These are phyloP conservation scores for Phytophthora pini DNA, from an alignment of 352 stramenopile species.

Conservation along the genomic window DNA sequence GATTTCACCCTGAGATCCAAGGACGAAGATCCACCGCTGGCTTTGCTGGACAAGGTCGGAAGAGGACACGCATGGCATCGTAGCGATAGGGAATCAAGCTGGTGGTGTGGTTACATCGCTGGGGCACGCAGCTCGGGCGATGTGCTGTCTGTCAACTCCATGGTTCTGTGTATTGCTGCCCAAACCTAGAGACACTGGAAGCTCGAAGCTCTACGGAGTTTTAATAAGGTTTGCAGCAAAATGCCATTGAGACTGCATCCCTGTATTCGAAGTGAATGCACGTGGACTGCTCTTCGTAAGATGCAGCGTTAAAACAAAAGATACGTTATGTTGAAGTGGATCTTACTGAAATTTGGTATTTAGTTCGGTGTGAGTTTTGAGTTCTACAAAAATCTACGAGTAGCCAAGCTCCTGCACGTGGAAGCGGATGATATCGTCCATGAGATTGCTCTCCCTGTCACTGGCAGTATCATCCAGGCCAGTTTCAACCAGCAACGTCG, in stretches of 20 bases:
- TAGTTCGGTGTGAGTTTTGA: conserved; percentile 1
- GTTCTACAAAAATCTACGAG: conserved; percentile 5
- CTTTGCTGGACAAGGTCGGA: conserved; percentile 14
- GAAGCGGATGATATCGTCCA: conserved; percentile 56
- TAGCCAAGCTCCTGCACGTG: conserved; percentile 46
- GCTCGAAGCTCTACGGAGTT: not conserved
- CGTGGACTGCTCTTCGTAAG: too few relatives aligned
- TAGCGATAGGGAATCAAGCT: conserved; percentile 15
- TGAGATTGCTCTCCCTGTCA: conserved; percentile 24
- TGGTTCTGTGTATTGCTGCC: too few relatives aligned
- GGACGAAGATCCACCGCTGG: conserved; percentile 13
- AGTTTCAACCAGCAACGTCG: conserved; percentile 39
- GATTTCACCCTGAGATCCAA: conserved; percentile 25
- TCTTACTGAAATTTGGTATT: conserved; percentile 8
- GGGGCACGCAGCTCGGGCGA: not conserved
- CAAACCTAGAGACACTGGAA: too few relatives aligned
- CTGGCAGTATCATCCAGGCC: conserved; percentile 18
- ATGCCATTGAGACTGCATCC: too few relatives aligned
- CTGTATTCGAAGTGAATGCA: too few relatives aligned
- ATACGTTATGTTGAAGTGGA: conserved; percentile 7
- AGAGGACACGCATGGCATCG: not conserved
- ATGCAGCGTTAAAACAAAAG: not conserved
- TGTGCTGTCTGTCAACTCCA: conserved; percentile 3
- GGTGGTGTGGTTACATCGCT: conserved; percentile 11
- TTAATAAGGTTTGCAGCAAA: not conserved